phyloP scores from a whole-genome alignment of 1,284 basidiomycete species.

The Athelia psychrophila region DNA sequence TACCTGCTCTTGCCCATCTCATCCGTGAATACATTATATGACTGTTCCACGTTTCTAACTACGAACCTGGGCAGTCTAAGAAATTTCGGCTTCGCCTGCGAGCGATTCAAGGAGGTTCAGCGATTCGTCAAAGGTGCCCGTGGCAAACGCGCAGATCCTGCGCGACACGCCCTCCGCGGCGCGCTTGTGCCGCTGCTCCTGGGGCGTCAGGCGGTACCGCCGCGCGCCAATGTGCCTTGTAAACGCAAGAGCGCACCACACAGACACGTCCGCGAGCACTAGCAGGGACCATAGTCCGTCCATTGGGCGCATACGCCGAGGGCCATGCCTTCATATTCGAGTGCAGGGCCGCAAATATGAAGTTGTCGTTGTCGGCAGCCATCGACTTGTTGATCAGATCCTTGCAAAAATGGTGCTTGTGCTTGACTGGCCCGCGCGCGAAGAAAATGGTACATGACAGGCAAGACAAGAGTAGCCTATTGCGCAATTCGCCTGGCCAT shows the following conservation, averaged over 20 bases:
- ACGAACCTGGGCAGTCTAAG: too few species aligned
- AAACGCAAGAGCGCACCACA: neutral
- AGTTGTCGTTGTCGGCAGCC: neutral
- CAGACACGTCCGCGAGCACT: neutral
- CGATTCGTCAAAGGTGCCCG: neutral
- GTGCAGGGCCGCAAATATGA: constrained; percentile 1
- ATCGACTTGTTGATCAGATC: too few species aligned
- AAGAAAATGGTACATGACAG: too few species aligned
- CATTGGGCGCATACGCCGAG: neutral
- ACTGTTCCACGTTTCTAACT: too few species aligned
- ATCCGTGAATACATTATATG: too few species aligned
- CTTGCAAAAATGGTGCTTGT: too few species aligned
- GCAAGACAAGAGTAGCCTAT: too few species aligned
- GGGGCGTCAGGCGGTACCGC: neutral
- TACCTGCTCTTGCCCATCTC: too few species aligned
- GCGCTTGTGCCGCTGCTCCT: neutral
- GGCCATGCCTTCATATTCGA: neutral
- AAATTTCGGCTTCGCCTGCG: too few species aligned
- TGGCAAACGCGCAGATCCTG: neutral
- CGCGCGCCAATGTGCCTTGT: neutral
- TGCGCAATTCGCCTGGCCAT: too few species aligned
- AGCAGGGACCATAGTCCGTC: neutral
- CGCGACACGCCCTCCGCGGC: neutral
- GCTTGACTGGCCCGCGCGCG: too few species aligned
- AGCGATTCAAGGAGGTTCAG: neutral